These are phyloP conservation scores for Barnettozyma sucrosica DNA, from an alignment of 805 yeast species.

Conservation along the genomic window DNA sequence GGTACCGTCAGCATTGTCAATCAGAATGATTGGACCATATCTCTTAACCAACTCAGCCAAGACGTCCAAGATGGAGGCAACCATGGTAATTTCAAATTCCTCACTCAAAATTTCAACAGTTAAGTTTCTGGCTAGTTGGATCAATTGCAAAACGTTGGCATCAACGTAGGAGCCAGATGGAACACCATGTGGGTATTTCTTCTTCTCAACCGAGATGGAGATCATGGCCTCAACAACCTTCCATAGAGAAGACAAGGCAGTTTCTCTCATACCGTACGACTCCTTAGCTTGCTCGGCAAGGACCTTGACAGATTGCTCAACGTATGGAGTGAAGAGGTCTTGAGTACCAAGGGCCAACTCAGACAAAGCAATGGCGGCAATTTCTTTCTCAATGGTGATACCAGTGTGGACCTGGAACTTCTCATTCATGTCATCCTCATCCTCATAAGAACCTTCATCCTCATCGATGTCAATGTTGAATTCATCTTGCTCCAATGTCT, in stretches of 20 bases:
- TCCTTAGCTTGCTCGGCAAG: constrained; percentile 71
- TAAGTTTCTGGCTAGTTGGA: constrained; percentile 59
- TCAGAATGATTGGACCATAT: constrained; percentile 66
- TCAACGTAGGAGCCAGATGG: constrained; percentile 57
- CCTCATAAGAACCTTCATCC: constrained; percentile 34
- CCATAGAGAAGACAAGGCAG: constrained; percentile 81
- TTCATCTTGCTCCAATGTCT: constrained; percentile 83
- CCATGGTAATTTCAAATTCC: constrained; percentile 82
- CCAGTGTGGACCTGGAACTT: constrained; percentile 88
- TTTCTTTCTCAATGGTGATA: constrained; percentile 91
- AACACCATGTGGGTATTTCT: constrained; percentile 56
- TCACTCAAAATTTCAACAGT: constrained; percentile 60
- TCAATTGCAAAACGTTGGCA: constrained; percentile 49
- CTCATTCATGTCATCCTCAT: constrained; percentile 57
- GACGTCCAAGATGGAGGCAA: constrained; percentile 69
- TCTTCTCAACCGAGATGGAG: constrained; percentile 42
- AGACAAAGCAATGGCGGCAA: constrained; percentile 83
- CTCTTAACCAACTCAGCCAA: constrained; percentile 60
- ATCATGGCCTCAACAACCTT: constrained; percentile 69
- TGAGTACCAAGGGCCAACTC: constrained; percentile 89
- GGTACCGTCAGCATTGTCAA: constrained; percentile 52
- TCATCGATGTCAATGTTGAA: constrained; percentile 57
- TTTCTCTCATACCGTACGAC: constrained; percentile 87
- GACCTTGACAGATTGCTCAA: constrained; percentile 60
- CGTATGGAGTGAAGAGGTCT: constrained; percentile 69